A percentile compares a stretch with the other conserved stretches of the same genome.
Conservation (phyloP, 139 green algal genomes). For the Yamagishiella unicocca region DNA sequence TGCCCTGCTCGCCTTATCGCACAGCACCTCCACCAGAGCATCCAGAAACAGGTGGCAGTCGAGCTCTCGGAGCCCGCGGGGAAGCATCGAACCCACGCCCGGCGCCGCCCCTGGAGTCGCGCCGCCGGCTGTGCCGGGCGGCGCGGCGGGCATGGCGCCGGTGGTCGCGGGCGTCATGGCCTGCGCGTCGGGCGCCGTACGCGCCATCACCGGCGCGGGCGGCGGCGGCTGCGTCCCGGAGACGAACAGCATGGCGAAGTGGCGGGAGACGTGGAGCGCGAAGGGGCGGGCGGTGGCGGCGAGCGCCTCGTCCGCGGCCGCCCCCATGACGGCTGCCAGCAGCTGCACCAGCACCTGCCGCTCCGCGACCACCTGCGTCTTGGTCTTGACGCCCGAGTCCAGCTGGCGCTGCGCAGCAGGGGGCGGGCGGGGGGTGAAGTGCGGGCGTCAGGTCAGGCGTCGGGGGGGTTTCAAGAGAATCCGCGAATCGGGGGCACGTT, state of each 20-base stretch:
- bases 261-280: constrained; percentile 77
- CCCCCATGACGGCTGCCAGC: constrained; percentile 66
- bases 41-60: constrained; percentile 91
- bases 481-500: too few species aligned
- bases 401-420: constrained; percentile 43
- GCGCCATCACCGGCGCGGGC: constrained; percentile 62
- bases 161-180: not conserved
- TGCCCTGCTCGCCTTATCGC: constrained; percentile 50
- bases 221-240: constrained; percentile 64
- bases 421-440: not conserved
- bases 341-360: constrained; percentile 62
- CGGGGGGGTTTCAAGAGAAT: too few species aligned
- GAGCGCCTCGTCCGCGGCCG: constrained; percentile 71
- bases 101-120: not conserved
- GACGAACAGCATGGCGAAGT: constrained; percentile 95
- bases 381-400: constrained; percentile 85
- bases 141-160: too few species aligned
- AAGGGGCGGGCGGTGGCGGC: constrained; percentile 73
- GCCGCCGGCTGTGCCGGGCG: too few species aligned
- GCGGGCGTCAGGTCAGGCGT: too few species aligned
- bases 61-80: constrained; percentile 76
- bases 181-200: constrained; percentile 22
- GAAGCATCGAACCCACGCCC: constrained; percentile 27
- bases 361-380: constrained; percentile 91
- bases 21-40: constrained; percentile 83